A percentile compares a stretch with the other conserved stretches of the same genome.
Evolutionary conservation across 257 asterid species (phyloP).

Genomic region (Solanum stenotomum): DNA sequence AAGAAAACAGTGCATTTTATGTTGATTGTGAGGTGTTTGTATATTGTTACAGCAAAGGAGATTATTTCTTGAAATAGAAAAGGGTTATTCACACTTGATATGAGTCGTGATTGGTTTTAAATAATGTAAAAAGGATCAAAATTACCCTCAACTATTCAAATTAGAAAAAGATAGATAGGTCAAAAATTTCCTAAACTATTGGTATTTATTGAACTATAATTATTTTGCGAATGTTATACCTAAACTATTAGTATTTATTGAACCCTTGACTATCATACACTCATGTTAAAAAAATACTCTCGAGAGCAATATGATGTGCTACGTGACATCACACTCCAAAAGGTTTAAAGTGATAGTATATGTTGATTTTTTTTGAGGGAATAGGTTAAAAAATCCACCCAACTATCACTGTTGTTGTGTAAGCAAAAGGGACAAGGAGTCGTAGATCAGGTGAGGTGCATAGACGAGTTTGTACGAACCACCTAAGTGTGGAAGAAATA

Average conservation of each 20-base stretch:
- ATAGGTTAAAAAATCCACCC: neutral
- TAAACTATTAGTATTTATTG: neutral
- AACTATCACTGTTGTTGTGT: no score
- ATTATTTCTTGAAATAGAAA: neutral
- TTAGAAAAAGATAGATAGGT: neutral
- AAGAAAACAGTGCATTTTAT: neutral
- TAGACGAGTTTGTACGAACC: no score
- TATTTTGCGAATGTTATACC: neutral
- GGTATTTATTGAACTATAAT: neutral
- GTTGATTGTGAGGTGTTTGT: neutral
- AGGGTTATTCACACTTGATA: neutral
- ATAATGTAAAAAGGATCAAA: neutral
- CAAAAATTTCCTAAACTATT: neutral
- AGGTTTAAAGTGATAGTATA: neutral
- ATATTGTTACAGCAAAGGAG: neutral
- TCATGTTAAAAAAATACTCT: neutral
- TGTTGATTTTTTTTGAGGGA: neutral
- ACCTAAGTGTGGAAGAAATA: no score
- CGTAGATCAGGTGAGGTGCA: no score
- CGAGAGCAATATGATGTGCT: neutral
- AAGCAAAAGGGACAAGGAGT: no score
- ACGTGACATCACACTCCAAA: neutral
- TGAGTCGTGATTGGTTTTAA: neutral
- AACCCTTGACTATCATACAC: neutral
- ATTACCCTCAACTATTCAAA: neutral